phyloP scores from a whole-genome alignment of 176 grass and related monocot genomes.

The Tillandsia leiboldiana region DNA sequence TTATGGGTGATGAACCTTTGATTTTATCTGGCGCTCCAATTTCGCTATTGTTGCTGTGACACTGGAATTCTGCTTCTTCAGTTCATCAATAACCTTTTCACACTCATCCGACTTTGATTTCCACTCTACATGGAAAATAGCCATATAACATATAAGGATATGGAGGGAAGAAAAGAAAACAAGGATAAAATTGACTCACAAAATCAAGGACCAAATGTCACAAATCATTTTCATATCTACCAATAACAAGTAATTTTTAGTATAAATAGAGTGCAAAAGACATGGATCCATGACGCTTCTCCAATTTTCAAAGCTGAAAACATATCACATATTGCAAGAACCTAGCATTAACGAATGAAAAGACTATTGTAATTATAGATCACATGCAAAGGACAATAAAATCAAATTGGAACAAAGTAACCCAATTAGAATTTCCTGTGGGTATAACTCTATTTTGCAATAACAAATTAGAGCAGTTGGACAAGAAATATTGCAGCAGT shows the following conservation, averaged over 20 bases:
- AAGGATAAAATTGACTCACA: neutral
- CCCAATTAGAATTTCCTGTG: neutral
- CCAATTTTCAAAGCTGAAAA: too few relatives aligned
- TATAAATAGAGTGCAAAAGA: slow-evolving; percentile 14
- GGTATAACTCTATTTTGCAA: neutral
- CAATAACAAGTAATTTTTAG: neutral
- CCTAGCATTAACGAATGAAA: neutral
- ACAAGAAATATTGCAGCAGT: neutral
- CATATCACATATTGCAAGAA: too few relatives aligned
- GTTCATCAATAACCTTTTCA: slow-evolving; percentile 63
- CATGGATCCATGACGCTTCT: neutral
- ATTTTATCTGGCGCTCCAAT: slow-evolving; percentile 64
- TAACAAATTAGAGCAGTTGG: neutral
- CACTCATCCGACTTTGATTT: slow-evolving; percentile 90
- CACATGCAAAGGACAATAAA: neutral
- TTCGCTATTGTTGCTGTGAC: slow-evolving; percentile 54
- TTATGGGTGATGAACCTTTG: slow-evolving; percentile 35
- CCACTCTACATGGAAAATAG: slow-evolving; percentile 52
- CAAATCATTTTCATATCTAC: neutral
- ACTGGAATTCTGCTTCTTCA: slow-evolving; percentile 66
- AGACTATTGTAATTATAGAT: neutral
- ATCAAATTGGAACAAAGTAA: neutral
- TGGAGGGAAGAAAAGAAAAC: slow-evolving; percentile 4
- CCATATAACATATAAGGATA: neutral
- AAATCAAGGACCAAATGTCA: neutral